Conservation (phyloP, 2,329 filamentous ascomycete species). For the Thielaviopsis populi region DNA sequence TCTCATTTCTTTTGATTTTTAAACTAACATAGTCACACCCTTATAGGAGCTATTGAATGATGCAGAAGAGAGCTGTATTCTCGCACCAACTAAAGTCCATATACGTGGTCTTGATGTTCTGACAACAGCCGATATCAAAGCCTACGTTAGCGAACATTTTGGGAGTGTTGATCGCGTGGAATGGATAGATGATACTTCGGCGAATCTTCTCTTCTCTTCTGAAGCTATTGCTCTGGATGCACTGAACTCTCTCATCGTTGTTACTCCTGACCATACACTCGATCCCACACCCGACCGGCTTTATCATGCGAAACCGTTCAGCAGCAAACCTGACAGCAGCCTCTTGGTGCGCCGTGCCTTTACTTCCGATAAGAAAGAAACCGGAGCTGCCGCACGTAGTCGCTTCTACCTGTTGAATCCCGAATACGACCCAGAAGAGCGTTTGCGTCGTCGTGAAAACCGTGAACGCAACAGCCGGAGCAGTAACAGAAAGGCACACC, state of each 20-base stretch:
- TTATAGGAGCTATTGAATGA: neutral
- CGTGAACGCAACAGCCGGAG: constrained; percentile 46
- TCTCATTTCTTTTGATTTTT: neutral
- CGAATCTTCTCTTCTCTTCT: constrained; percentile 64
- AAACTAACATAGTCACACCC: neutral
- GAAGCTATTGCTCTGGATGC: constrained; percentile 39
- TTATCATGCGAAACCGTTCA: constrained; percentile 48
- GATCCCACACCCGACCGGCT: constrained; percentile 49
- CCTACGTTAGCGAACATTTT: constrained; percentile 57
- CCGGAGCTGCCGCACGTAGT: constrained; percentile 64
- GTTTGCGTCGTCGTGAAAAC: constrained; percentile 43
- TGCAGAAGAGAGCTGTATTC: neutral
- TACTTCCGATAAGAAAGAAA: constrained; percentile 62
- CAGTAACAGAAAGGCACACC: constrained; percentile 24
- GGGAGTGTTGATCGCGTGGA: constrained; percentile 50
- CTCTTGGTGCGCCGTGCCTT: constrained; percentile 63
- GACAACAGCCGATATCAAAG: constrained; percentile 63
- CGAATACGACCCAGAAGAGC: constrained; percentile 69
- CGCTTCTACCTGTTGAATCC: constrained; percentile 88
- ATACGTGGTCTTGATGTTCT: constrained; percentile 70
- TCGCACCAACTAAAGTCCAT: constrained; percentile 48
- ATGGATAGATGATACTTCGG: constrained; percentile 90
- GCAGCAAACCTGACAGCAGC: constrained; percentile 50
- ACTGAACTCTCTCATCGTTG: constrained; percentile 36
- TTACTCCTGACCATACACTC: constrained; percentile 39